Percentiles rank a stretch among this genome's conserved stretches.
Evolutionary conservation across 768 basidiomycete genomes (phyloP).

Genomic region (Hortiboletus campestris): DNA sequence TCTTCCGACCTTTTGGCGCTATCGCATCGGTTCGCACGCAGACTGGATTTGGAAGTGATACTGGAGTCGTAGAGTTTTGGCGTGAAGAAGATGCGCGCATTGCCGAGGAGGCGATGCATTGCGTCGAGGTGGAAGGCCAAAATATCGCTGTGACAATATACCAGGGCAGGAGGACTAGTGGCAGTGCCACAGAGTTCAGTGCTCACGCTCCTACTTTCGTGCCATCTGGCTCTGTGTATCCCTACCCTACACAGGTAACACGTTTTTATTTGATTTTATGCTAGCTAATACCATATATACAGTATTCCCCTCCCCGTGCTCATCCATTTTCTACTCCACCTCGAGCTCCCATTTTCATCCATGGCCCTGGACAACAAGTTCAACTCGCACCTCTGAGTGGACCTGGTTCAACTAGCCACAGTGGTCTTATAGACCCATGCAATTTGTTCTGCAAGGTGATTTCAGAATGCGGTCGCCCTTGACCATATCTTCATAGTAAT

Average conservation of each 20-base stretch:
- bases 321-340: slow-evolving; percentile 45
- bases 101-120: slow-evolving; percentile 82
- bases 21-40: slow-evolving; percentile 75
- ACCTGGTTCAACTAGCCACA: slow-evolving; percentile 79
- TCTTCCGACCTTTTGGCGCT: slow-evolving; percentile 82
- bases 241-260: slow-evolving; percentile 61
- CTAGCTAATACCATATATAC: slow-evolving; percentile 1
- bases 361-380: slow-evolving; percentile 89
- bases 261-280: slow-evolving; percentile 1
- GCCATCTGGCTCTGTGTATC: slow-evolving; percentile 62
- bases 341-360: slow-evolving; percentile 55
- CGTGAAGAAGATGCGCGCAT: slow-evolving; percentile 78
- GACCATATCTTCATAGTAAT: slow-evolving; percentile 1
- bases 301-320: slow-evolving; percentile 71
- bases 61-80: slow-evolving; percentile 83
- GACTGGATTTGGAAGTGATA: slow-evolving; percentile 74
- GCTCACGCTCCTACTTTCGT: slow-evolving; percentile 74
- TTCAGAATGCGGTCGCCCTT: slow-evolving; percentile 7
- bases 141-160: slow-evolving; percentile 83
- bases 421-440: slow-evolving; percentile 87
- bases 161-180: slow-evolving; percentile 59
- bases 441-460: slow-evolving; percentile 84
- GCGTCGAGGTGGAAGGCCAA: slow-evolving; percentile 77
- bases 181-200: slow-evolving; percentile 63
- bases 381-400: slow-evolving; percentile 73